Conservation (phyloP, 1,284 basidiomycete species). For the Sporisorium scitamineum region DNA sequence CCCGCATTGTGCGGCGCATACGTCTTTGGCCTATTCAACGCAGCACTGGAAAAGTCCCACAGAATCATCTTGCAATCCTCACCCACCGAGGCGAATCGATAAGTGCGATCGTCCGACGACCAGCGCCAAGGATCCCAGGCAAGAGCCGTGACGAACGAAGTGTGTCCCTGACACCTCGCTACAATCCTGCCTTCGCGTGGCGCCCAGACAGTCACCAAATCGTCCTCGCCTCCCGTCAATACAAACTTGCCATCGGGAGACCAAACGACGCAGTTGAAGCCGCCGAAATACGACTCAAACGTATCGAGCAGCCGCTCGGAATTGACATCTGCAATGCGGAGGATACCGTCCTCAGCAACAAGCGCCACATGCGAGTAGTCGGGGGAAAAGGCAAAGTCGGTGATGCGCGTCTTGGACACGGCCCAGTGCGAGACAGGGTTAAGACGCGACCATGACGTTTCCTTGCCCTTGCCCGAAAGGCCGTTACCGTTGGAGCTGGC, state of each 20-base stretch:
- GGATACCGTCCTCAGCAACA: conserved; percentile 58
- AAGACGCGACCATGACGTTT: conserved; percentile 42
- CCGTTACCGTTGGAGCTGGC: conserved; percentile 35
- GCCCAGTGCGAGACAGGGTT: conserved; percentile 66
- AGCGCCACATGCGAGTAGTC: conserved; percentile 58
- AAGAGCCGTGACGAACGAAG: conserved; percentile 88
- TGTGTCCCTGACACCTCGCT: conserved; percentile 96
- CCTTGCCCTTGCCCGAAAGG: conserved; percentile 50
- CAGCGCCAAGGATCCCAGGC: conserved; percentile 83
- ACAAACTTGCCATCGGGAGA: conserved; percentile 94
- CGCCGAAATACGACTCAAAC: conserved; percentile 65
- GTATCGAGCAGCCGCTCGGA: conserved; percentile 55
- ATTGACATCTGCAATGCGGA: conserved; percentile 61
- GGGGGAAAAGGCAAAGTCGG: conserved; percentile 64
- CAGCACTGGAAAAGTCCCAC: conserved; percentile 63
- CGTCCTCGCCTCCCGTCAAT: conserved; percentile 89
- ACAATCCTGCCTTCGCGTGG: conserved; percentile 74
- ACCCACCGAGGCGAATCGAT: conserved; percentile 63
- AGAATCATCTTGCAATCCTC: conserved; percentile 65
- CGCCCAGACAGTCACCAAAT: conserved; percentile 78
- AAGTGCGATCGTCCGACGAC: conserved; percentile 72
- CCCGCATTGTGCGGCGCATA: conserved; percentile 28
- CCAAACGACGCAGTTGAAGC: conserved; percentile 87
- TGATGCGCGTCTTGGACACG: conserved; percentile 44
- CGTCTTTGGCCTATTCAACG: conserved; percentile 52